A percentile compares a stretch with the other conserved stretches of the same genome.
Conservation (phyloP, 176 grass and related monocot species). For the Triticum turgidum region DNA sequence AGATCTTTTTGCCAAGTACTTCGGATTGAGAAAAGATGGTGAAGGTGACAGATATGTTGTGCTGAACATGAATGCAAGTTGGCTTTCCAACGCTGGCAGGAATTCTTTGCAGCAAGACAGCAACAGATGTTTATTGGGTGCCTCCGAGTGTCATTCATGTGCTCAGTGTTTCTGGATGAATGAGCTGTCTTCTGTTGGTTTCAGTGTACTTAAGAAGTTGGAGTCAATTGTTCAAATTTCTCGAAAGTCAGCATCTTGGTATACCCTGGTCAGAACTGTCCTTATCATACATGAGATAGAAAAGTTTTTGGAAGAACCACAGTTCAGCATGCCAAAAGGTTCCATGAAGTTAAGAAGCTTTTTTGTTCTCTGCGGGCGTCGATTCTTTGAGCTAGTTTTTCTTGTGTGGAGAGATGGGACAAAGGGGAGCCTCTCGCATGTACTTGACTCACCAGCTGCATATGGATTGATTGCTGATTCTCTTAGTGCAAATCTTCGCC, state of each 20-base stretch:
- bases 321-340: conserved; percentile 16
- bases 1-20: conserved; percentile 60
- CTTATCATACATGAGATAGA: conserved; percentile 33
- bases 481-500: conserved; percentile 21
- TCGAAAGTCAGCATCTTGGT: not conserved
- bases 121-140: conserved; percentile 20
- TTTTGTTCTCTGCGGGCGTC: not conserved
- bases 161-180: conserved; percentile 48
- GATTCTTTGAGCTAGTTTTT: conserved; percentile 11
- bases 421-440: conserved; percentile 9
- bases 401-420: conserved; percentile 28
- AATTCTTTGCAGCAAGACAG: conserved; percentile 28
- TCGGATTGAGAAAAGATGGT: conserved; percentile 26
- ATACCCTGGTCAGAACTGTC: not conserved
- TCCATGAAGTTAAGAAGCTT: not conserved
- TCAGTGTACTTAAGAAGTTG: conserved; percentile 50
- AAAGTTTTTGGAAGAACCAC: conserved; percentile 37
- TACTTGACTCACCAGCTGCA: conserved; percentile 35
- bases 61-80: conserved; percentile 55
- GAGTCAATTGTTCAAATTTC: conserved; percentile 37
- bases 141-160: conserved; percentile 26
- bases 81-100: conserved; percentile 43
- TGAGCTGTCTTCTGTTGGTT: conserved; percentile 61
- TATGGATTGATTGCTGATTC: conserved; percentile 33
- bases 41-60: conserved; percentile 28